Evolutionary conservation across 2,329 filamentous ascomycete genomes (phyloP).

Genomic region (Neoarthrinium moseri): DNA sequence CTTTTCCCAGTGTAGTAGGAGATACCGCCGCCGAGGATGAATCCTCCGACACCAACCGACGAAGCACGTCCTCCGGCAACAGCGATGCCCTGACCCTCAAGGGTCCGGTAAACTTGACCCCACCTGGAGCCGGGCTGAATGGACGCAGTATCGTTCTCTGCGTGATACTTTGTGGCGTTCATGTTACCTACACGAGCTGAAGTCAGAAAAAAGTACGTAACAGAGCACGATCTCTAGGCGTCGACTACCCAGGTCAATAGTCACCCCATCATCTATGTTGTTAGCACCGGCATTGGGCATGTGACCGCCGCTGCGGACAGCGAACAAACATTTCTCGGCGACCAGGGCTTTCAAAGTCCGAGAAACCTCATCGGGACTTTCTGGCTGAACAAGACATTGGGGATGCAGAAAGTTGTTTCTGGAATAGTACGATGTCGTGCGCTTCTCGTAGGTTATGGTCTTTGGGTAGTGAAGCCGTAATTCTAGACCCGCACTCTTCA

Average conservation of each 20-base stretch:
- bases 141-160: conserved; percentile 13
- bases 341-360: neutral
- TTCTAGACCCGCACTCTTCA: neutral
- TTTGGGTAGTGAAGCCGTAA: neutral
- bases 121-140: conserved; percentile 22
- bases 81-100: conserved; percentile 11
- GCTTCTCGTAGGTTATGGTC: neutral
- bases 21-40: conserved; percentile 27
- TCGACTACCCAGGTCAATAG: conserved; percentile 32
- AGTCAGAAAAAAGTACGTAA: too few relatives aligned
- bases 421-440: neutral
- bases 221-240: neutral
- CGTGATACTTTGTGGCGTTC: conserved; percentile 13
- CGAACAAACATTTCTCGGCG: conserved; percentile 23
- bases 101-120: conserved; percentile 18
- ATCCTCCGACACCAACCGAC: conserved; percentile 17
- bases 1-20: conserved; percentile 4
- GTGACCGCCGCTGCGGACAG: conserved; percentile 43
- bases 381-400: neutral
- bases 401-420: neutral
- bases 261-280: conserved; percentile 39
- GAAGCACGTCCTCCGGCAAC: conserved; percentile 17
- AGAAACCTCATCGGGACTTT: neutral
- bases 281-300: conserved; percentile 35
- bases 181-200: conserved; percentile 12